Evolutionary conservation across 2,329 filamentous ascomycete genomes (phyloP).

Genomic region (Alternaria arbusti): DNA sequence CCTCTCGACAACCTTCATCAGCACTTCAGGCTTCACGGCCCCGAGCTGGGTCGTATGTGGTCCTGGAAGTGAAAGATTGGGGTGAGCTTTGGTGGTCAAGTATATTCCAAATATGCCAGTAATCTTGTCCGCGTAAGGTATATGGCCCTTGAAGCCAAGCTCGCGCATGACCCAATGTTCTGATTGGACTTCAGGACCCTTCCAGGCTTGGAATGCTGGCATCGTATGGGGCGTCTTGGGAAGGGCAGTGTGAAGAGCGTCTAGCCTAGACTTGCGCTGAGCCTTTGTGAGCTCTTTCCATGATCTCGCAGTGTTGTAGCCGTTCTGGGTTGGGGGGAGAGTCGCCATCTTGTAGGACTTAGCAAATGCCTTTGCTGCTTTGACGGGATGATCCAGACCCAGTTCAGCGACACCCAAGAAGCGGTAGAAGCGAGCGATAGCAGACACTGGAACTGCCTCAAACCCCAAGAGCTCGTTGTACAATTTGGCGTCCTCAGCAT

Average conservation of each 20-base stretch:
- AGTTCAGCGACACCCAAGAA: constrained; percentile 8
- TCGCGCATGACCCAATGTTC: neutral
- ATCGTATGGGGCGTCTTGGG: neutral
- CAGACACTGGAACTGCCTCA: neutral
- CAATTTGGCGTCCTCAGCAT: neutral
- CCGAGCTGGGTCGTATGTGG: accelerated
- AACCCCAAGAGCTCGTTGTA: neutral
- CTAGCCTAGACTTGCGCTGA: neutral
- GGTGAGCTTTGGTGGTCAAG: accelerated
- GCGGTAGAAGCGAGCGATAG: constrained; percentile 4
- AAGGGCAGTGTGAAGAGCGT: neutral
- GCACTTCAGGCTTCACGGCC: neutral
- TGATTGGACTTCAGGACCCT: neutral
- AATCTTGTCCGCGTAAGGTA: neutral
- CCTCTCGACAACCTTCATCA: neutral
- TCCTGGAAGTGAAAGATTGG: neutral
- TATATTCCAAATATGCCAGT: neutral
- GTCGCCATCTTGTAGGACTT: constrained; percentile 9
- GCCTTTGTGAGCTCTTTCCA: neutral
- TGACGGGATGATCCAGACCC: constrained; percentile 1
- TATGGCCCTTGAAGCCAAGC: neutral
- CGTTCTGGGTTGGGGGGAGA: neutral
- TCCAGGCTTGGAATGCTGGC: neutral
- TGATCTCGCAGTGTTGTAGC: neutral
- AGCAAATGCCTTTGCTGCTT: constrained; percentile 4